Base-by-base conservation (phyloP, 331 rosid species). In the Rosa hybrid region DNA sequence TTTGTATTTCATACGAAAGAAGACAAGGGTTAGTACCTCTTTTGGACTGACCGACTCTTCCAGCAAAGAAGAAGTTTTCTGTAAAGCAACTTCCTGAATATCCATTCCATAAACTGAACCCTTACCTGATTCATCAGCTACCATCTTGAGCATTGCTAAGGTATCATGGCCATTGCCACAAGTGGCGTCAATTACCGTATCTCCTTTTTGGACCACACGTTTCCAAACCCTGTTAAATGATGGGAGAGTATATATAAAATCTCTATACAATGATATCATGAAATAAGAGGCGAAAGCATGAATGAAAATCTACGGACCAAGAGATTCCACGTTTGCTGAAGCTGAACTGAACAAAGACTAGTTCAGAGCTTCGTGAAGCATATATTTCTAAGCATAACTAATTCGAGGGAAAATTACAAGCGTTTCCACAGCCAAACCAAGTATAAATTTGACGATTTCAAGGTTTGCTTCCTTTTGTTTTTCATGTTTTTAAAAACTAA, bases 151-250 rank as follows among this genome's bases (percentile, higher is more conserved):
- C 97, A 92, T 83, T 42, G 84, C 92, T 75, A 91, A 90, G 70
- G 98, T 89, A 82, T 94, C 98, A 85, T 82, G 84, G 63, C 98
- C 98, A 81, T 94, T 94, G 71, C 98, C 98, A 78, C 93, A 94
- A 65, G 98, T 94, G 78, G 98, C 97, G 86, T 94, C 98, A 49
- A 94, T 77, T 56, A 91, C 97, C 6, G 87, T 86, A 83, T 94
- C 98, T 69, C 98, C 98, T 83, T 90, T 90, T 77, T 73, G 82
- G 74, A 92, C 83, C 70, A 92, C 81, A 78, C 74, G 83, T 62
- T 90, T 87, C 98, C 98, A 94, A 18, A 92, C 91, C 89, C 98
- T 94, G 82, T 68, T 59, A 70, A 27, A 42, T 63, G 72, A 78
- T 72, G 42, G 50, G 68, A 38, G 63, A 53, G 77, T 54, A 13